Evolutionary conservation across 805 yeast species (phyloP), one percentile per base, ranked within the genome.

Genomic region (Soucietia sequanensis): DNA sequence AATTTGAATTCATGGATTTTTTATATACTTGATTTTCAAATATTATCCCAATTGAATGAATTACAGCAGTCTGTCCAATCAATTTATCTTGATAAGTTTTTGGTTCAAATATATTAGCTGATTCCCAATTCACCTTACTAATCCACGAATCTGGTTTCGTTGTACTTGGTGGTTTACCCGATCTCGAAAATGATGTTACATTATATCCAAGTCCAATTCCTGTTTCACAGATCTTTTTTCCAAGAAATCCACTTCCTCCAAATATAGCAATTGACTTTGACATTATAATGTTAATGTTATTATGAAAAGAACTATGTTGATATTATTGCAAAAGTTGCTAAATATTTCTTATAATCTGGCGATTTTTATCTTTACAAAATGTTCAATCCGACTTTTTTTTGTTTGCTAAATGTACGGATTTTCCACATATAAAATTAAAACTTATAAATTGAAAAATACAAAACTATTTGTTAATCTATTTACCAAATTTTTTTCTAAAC

Each of bases 161-260:
- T 5, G 35, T 32, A 17, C 41, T 28, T 4, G 65, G 63, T 3
- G 76, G 68, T 7, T 52, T 58, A 0, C 88, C 90, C 4, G 83
- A 75, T 23, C 83, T 67, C 50, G 86, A 76, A n/a, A 86, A 59
- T 0, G 95, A 76, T 0, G 80, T 69, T 4, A 89, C 95, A 8
- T 72, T 56, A 55, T 70, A 78, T 0, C 95, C 95, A 13, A 75
- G 56, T 15, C 57, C 60, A 1, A 84, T 58, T 0, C 84, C 95
- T 2, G 72, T 70, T 52, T 81, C 81, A 52, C 95, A 85, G 6
- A 90, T 79, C 41, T 64, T 65, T 34, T 58, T 56, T 9, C 95
- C 89, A 39, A 90, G 57, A 52, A 86, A 86, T 6, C 97, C 97
- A 45, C 77, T 79, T 1, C 97, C 96, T 12, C 98, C 98, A 50